Conservation (phyloP, 768 basidiomycete genomes). For the Lyophyllum decastes region DNA sequence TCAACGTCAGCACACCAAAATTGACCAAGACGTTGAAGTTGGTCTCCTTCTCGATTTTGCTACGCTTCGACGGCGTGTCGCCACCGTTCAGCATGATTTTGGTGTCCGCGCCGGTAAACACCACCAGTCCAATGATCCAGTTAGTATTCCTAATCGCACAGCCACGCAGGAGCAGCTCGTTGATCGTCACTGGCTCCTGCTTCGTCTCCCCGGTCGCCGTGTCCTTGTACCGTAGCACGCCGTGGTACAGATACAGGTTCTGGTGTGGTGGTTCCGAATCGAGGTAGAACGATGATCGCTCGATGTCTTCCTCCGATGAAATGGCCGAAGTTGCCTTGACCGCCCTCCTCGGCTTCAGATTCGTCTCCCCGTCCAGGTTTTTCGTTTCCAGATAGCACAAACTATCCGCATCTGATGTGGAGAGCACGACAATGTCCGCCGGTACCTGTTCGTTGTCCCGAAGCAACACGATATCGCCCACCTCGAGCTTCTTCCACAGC, state of each 20-base stretch:
- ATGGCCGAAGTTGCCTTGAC: constrained; percentile 76
- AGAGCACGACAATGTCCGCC: constrained; percentile 90
- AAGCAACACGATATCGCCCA: constrained; percentile 92
- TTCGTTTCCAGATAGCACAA: constrained; percentile 97
- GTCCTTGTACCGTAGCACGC: constrained; percentile 76
- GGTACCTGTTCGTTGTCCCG: constrained; percentile 96
- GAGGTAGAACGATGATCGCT: constrained; percentile 82
- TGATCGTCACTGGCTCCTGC: constrained; percentile 80
- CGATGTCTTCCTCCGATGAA: constrained; percentile 85
- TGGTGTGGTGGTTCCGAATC: constrained; percentile 94
- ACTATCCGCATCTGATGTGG: constrained; percentile 89
- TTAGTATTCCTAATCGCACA: constrained; percentile 87
- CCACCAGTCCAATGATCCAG: constrained; percentile 94
- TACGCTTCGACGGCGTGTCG: constrained; percentile 92
- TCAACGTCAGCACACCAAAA: constrained; percentile 72
- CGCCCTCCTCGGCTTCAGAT: constrained; percentile 84
- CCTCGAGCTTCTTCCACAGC: constrained; percentile 97
- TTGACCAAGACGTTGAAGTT: constrained; percentile 98
- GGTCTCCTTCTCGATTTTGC: constrained; percentile 97
- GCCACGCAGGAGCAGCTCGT: constrained; percentile 90
- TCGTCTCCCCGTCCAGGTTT: constrained; percentile 97
- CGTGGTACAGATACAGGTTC: constrained; percentile 90
- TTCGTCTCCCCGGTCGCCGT: constrained; percentile 49
- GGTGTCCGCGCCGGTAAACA: constrained; percentile 90
- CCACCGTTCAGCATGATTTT: constrained; percentile 94